phyloP scores from a whole-genome alignment of 2,329 filamentous ascomycete species.

The Aspergillus unguis region DNA sequence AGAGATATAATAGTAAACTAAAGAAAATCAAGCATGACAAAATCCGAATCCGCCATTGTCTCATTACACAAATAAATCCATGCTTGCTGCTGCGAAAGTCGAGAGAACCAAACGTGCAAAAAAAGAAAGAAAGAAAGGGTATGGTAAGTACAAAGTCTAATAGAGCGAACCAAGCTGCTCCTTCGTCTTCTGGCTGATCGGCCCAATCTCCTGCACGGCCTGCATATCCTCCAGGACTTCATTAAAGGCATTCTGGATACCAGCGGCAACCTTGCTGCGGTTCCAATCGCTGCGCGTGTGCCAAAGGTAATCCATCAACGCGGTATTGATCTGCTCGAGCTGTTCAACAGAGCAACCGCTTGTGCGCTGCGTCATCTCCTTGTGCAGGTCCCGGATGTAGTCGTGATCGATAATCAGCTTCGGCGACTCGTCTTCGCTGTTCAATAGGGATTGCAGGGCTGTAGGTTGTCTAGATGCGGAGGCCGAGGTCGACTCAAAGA shows the following conservation, averaged over 20 bases:
- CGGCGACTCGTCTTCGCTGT: conserved; percentile 29
- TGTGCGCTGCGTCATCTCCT: conserved; percentile 63
- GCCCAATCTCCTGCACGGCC: conserved; percentile 48
- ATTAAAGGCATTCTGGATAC: conserved; percentile 70
- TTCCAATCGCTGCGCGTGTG: conserved; percentile 75
- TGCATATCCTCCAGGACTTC: conserved; percentile 58
- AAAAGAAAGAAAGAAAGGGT: not conserved
- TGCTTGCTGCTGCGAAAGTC: conserved; percentile 14
- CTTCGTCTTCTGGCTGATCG: conserved; percentile 35
- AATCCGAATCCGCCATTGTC: too few species aligned
- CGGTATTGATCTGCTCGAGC: conserved; percentile 86
- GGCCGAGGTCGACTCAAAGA: conserved; percentile 28
- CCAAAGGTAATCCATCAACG: conserved; percentile 91
- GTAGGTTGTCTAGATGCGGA: conserved; percentile 27
- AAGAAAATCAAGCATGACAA: too few species aligned
- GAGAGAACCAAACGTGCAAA: conserved; percentile 11
- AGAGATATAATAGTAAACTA: too few species aligned
- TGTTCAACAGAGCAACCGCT: conserved; percentile 86
- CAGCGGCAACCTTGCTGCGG: conserved; percentile 65
- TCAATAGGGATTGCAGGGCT: conserved; percentile 34
- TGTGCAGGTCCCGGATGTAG: conserved; percentile 58
- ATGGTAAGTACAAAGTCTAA: conserved; percentile 3
- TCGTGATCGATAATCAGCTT: conserved; percentile 44
- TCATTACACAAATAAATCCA: conserved; percentile 1
- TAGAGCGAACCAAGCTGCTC: conserved; percentile 26